Percentiles rank a stretch among this genome's conserved stretches.
Evolutionary conservation across 768 basidiomycete species (phyloP).

Genomic region (Ramaria rubella): DNA sequence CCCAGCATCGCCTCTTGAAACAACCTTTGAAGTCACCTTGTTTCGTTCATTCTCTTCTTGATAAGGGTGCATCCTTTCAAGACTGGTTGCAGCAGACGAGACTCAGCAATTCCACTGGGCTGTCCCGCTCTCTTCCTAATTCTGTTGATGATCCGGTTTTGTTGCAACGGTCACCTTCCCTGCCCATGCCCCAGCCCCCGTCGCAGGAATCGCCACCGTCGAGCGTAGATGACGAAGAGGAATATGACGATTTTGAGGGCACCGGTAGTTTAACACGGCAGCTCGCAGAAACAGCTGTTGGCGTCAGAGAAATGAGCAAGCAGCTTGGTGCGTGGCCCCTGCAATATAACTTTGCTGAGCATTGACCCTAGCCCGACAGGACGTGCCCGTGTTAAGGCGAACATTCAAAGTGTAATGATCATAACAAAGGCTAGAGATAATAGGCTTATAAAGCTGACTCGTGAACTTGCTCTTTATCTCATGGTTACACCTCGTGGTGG

Average conservation of each 20-base stretch:
- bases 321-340: conserved; percentile 67
- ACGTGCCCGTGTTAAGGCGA: conserved; percentile 83
- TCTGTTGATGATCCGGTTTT: conserved; percentile 14
- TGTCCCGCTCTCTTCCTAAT: conserved; percentile 16
- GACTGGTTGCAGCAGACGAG: conserved; percentile 51
- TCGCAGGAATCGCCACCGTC: conserved; percentile 2
- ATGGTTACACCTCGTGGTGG: conserved; percentile 79
- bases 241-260: conserved; percentile 53
- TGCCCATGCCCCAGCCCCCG: conserved; percentile 17
- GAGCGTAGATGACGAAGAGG: conserved; percentile 18
- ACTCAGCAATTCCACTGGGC: conserved; percentile 16
- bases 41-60: conserved; percentile 89
- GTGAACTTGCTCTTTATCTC: conserved; percentile 89
- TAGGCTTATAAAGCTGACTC: conserved; percentile 87
- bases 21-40: conserved; percentile 65
- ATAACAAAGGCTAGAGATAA: conserved; percentile 98
- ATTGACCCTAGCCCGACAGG: conserved; percentile 40
- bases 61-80: conserved; percentile 69
- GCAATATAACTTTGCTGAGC: conserved; percentile 8
- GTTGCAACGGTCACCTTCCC: conserved; percentile 15
- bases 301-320: conserved; percentile 98
- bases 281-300: conserved; percentile 93
- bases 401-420: conserved; percentile 89
- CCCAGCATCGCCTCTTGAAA: not conserved
- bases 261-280: conserved; percentile 80